Base-by-base conservation (phyloP, 2,329 filamentous ascomycete genomes). In the Thielaviopsis punctulata region DNA sequence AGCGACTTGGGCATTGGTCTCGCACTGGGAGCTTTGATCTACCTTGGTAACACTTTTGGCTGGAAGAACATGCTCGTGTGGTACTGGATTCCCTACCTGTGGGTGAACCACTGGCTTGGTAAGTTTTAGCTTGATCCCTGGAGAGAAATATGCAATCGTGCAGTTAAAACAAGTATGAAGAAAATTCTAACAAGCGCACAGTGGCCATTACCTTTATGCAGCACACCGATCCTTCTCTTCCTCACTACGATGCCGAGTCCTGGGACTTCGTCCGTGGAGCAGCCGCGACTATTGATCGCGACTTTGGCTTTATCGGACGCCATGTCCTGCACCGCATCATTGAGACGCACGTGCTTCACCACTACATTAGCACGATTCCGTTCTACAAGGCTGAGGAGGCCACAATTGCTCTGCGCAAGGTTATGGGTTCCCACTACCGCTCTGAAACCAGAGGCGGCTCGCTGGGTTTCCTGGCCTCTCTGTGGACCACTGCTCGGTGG, bases 81-180 rank as follows among this genome's bases (percentile, higher is more conserved):
- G 90, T 98, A 98, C 71, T 80, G 89, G 63, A 64, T 93, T 55
- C 92, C 92, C 36, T 98, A 96, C 67, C 75, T 95, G 56, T 95
- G 90, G 90, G 89, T 95, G 53, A 94, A 96, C 78, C 88, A 95
- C 79, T 96, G 90, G 90, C 84, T 96, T 53, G 86, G 86, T 92
- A 80, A 76, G 85, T 76, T 49, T 52, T 54, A n/a, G n/a, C n/a
- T 50, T 48, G 13, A 15, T 45, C 41, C 23, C 45, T 23, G n/a
- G 3, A 23, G 19, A 22, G 9, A 48, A 48, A 23, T 13, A 10
- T 21, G 18, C n/a, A n/a, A n/a, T n/a, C n/a, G n/a, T n/a, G n/a
- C n/a, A n/a, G n/a, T n/a, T n/a, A n/a, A n/a, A n/a, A n/a, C n/a
- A n/a, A n/a, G n/a, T n/a, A n/a, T n/a, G n/a, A n/a, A n/a, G n/a